Percentiles rank a stretch among this genome's conserved stretches.
Evolutionary conservation across 1,284 basidiomycete species (phyloP).

Genomic region (Sporisorium graminicola): DNA sequence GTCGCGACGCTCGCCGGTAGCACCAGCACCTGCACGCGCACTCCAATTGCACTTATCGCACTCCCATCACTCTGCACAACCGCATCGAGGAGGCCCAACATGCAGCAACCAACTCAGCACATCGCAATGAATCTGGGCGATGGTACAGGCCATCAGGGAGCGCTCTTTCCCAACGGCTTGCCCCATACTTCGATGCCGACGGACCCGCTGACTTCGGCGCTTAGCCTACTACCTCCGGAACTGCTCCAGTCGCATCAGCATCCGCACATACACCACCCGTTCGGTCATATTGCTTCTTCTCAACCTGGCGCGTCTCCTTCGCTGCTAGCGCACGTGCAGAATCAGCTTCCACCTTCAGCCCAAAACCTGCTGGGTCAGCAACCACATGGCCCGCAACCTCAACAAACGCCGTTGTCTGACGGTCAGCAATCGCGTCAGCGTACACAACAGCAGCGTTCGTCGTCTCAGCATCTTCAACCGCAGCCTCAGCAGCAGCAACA

Average conservation of each 20-base stretch:
- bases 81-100: slow-evolving; percentile 5
- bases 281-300: slow-evolving; percentile 35
- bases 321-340: slow-evolving; percentile 31
- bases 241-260: slow-evolving; percentile 34
- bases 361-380: slow-evolving; percentile 19
- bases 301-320: slow-evolving; percentile 20
- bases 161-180: slow-evolving; percentile 25
- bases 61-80: not conserved
- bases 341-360: slow-evolving; percentile 24
- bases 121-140: slow-evolving; percentile 34
- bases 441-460: slow-evolving; percentile 26
- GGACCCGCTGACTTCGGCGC: slow-evolving; percentile 36
- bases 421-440: slow-evolving; percentile 15
- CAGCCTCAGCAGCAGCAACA: not conserved
- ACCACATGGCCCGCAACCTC: slow-evolving; percentile 11
- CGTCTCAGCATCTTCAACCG: slow-evolving; percentile 10
- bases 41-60: not conserved
- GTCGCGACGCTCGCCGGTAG: slow-evolving; percentile 24
- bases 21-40: slow-evolving; percentile 8
- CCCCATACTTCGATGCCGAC: slow-evolving; percentile 19
- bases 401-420: slow-evolving; percentile 4
- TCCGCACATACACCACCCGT: slow-evolving; percentile 27
- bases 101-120: slow-evolving; percentile 41
- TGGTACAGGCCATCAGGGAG: slow-evolving; percentile 17
- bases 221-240: slow-evolving; percentile 32